A percentile compares a stretch with the other conserved stretches of the same genome.
phyloP scores from a whole-genome alignment of 2,329 filamentous ascomycete species.

The Pseudogymnoascus sp. region DNA sequence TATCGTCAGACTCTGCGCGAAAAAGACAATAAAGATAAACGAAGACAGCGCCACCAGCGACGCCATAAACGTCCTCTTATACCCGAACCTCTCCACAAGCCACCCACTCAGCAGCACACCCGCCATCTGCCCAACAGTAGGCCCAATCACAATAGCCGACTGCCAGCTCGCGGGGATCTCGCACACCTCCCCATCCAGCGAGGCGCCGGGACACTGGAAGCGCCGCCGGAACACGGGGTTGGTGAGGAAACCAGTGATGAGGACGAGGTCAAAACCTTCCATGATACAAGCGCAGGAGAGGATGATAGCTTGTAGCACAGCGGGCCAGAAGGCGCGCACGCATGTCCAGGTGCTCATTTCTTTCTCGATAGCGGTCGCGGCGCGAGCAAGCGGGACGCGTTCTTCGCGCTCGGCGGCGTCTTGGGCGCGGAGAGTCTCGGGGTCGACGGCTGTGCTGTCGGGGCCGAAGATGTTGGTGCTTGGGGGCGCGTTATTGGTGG shows the following conservation, averaged over 20 bases:
- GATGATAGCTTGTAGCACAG: not conserved
- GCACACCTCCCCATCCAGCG: not conserved
- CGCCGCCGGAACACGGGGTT: not conserved
- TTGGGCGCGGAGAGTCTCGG: not conserved
- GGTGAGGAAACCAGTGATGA: not conserved
- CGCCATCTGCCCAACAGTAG: slow-evolving; percentile 30
- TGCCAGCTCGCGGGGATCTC: slow-evolving; percentile 21
- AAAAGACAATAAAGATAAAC: slow-evolving; percentile 42
- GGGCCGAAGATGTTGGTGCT: not conserved
- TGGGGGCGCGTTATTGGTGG: not conserved
- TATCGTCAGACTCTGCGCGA: slow-evolving; percentile 36
- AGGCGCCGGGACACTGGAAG: not conserved
- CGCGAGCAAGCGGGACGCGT: not conserved
- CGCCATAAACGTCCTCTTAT: slow-evolving; percentile 39
- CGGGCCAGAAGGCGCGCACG: not conserved
- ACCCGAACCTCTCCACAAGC: slow-evolving; percentile 40
- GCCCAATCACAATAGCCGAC: slow-evolving; percentile 19
- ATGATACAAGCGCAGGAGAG: slow-evolving; percentile 2
- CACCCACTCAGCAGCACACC: slow-evolving; percentile 39
- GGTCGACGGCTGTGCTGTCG: not conserved
- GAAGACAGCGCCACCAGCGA: slow-evolving; percentile 36
- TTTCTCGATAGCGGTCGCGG: not conserved
- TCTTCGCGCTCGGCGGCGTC: slow-evolving; percentile 2
- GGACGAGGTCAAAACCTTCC: slow-evolving; percentile 2
- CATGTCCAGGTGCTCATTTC: not conserved